These are phyloP conservation scores for Pyrenochaeta sp. DNA, from an alignment of 2,329 filamentous ascomycete genomes.

Conservation along the genomic window DNA sequence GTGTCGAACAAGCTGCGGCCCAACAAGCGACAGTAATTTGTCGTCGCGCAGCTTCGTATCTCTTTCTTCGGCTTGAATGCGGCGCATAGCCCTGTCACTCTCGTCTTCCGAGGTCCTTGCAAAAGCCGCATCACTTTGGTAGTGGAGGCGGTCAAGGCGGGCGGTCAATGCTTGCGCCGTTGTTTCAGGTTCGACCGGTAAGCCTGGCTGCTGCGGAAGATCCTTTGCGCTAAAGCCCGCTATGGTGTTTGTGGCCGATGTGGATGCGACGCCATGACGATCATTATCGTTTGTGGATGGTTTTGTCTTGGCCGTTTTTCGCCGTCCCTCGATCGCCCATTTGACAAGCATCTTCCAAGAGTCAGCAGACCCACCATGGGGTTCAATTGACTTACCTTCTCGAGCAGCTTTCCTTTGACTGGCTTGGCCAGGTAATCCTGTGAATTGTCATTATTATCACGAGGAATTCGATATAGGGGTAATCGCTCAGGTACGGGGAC, in stretches of 20 bases:
- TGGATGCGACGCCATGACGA: conserved; percentile 29
- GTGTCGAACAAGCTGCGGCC: conserved; percentile 40
- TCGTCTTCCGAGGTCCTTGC: conserved; percentile 53
- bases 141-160: conserved; percentile 48
- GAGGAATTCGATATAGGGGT: conserved; percentile 11
- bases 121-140: conserved; percentile 48
- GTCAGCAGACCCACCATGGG: conserved; percentile 21
- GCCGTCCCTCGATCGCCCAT: conserved; percentile 64
- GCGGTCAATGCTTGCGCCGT: conserved; percentile 42
- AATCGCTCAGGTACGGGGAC: conserved; percentile 14
- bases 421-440: conserved; percentile 56
- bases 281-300: conserved; percentile 34
- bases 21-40: conserved; percentile 60
- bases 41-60: conserved; percentile 62
- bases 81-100: conserved; percentile 54
- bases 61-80: conserved; percentile 63
- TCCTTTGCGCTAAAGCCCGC: conserved; percentile 33
- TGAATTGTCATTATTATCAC: conserved; percentile 26
- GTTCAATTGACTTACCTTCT: conserved; percentile 54
- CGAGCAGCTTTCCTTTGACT: conserved; percentile 71
- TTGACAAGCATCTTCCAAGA: conserved; percentile 64
- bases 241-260: conserved; percentile 18
- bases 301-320: conserved; percentile 39
- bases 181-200: conserved; percentile 42
- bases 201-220: conserved; percentile 37